Conservation (phyloP, 345 rosid genomes). For the Arabidopsis suecica region DNA sequence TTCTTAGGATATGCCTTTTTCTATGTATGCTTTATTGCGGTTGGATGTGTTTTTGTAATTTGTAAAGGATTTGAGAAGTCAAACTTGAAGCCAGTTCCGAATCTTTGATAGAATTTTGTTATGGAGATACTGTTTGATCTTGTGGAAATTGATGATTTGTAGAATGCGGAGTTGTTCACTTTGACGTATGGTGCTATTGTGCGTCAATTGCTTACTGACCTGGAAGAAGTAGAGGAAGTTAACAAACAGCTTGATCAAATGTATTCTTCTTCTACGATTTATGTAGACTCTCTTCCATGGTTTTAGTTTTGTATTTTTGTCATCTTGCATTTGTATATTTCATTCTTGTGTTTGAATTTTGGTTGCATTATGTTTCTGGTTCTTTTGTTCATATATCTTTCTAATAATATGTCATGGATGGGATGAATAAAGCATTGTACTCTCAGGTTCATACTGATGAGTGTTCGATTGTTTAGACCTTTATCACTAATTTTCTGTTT, state of each 20-base stretch:
- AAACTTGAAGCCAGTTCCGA: not conserved
- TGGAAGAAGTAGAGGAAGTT: conserved; percentile 96
- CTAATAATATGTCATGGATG: not conserved
- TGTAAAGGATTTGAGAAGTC: conserved; percentile 11
- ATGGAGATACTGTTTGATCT: conserved; percentile 12
- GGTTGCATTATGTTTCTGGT: not conserved
- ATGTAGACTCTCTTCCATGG: not conserved
- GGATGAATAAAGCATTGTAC: not conserved
- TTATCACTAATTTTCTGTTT: conserved; percentile 8
- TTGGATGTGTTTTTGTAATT: conserved; percentile 4
- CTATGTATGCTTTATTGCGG: not conserved
- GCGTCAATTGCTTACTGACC: conserved; percentile 88
- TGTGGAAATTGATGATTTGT: conserved; percentile 34
- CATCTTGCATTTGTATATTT: not conserved
- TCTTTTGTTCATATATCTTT: not conserved
- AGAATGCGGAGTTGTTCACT: conserved; percentile 95
- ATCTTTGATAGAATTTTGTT: conserved; percentile 10
- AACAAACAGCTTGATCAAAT: conserved; percentile 98
- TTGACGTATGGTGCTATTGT: conserved; percentile 91
- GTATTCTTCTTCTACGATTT: conserved; percentile 43
- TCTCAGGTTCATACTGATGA: not conserved
- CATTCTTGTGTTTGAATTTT: not conserved
- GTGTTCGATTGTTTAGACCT: not conserved
- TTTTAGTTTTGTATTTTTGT: not conserved
- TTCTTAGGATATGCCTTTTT: not conserved